Evolutionary conservation across 2,329 filamentous ascomycete species (phyloP).

Genomic region (Fusarium solani-melongenae): DNA sequence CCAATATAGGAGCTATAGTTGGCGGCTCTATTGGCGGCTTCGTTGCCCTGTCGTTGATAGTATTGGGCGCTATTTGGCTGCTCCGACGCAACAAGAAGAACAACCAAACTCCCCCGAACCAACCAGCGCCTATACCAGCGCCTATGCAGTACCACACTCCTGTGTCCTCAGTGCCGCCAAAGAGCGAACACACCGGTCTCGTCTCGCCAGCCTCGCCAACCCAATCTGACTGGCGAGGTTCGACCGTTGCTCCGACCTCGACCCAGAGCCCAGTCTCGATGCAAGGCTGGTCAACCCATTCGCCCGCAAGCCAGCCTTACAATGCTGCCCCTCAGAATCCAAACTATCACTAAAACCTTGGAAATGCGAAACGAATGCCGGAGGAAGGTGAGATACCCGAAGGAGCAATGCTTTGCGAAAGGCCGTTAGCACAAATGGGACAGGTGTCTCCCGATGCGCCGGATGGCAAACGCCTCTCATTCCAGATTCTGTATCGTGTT

Average conservation of each 20-base stretch:
- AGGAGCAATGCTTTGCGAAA: background rate
- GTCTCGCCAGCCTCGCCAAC: background rate
- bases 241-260: background rate
- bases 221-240: conserved; percentile 23
- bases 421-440: background rate
- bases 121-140: background rate
- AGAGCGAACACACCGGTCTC: background rate
- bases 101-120: background rate
- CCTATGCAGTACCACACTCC: conserved; percentile 1
- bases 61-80: conserved; percentile 16
- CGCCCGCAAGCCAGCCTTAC: background rate
- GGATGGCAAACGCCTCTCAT: background rate
- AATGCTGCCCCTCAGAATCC: conserved; percentile 1
- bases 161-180: background rate
- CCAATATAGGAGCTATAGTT: conserved; percentile 23
- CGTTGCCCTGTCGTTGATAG: background rate
- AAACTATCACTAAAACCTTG: background rate
- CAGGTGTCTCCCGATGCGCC: background rate
- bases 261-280: conserved; percentile 14
- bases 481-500: background rate
- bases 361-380: background rate
- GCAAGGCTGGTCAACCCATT: conserved; percentile 9
- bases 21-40: conserved; percentile 25
- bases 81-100: conserved; percentile 14
- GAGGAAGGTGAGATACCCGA: background rate